phyloP scores from a whole-genome alignment of 768 basidiomycete genomes.

The Amyloporia xantha region DNA sequence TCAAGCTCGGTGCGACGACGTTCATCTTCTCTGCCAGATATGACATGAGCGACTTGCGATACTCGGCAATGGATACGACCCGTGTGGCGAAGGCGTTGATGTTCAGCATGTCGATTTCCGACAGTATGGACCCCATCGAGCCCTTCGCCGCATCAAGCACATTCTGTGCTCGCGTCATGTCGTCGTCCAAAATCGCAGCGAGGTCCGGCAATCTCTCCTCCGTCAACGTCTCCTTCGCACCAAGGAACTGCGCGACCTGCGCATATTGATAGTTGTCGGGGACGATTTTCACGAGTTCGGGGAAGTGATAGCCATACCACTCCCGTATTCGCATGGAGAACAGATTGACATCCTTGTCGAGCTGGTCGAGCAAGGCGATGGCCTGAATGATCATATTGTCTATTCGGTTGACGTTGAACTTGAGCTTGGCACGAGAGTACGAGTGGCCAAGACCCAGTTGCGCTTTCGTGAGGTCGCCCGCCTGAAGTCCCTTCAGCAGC shows the following conservation, averaged over 20 bases:
- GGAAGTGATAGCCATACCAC: slow-evolving; percentile 99
- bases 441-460: slow-evolving; percentile 97
- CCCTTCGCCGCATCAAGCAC: slow-evolving; percentile 90
- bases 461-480: slow-evolving; percentile 83
- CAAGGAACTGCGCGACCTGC: slow-evolving; percentile 76
- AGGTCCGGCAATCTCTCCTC: slow-evolving; percentile 80
- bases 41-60: slow-evolving; percentile 81
- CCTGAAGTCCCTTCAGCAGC: slow-evolving; percentile 82
- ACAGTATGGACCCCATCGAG: slow-evolving; percentile 89
- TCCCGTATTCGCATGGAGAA: slow-evolving; percentile 98
- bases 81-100: slow-evolving; percentile 87
- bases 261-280: slow-evolving; percentile 95
- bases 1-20: slow-evolving; percentile 88
- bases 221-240: slow-evolving; percentile 74
- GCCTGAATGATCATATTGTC: slow-evolving; percentile 99
- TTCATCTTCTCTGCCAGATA: slow-evolving; percentile 98
- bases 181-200: slow-evolving; percentile 74
- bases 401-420: slow-evolving; percentile 93
- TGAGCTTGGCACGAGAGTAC: slow-evolving; percentile 94
- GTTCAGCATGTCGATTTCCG: slow-evolving; percentile 93
- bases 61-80: slow-evolving; percentile 88
- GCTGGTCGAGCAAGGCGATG: slow-evolving; percentile 94
- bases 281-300: slow-evolving; percentile 89
- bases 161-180: slow-evolving; percentile 83
- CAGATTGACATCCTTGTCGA: slow-evolving; percentile 98